Conservation (phyloP, 352 stramenopile genomes). For the Phytophthora ohioensis region DNA sequence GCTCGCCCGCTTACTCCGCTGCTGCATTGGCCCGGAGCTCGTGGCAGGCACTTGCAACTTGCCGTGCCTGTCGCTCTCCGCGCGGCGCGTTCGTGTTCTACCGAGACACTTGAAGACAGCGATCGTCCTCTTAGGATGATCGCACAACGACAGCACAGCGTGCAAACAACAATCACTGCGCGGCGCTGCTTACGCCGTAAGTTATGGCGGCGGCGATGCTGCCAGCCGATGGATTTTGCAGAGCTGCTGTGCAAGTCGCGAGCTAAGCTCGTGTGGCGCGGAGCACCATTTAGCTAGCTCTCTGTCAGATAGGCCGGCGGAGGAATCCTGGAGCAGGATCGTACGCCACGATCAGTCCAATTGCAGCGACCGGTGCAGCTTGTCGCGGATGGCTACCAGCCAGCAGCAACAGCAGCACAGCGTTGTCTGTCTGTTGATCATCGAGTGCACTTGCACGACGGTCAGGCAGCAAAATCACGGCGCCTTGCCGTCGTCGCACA, state of each 20-base stretch:
- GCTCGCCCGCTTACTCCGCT: background rate
- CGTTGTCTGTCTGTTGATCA: slow-evolving; percentile 27
- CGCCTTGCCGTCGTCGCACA: slow-evolving; percentile 20
- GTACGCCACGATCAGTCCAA: slow-evolving; percentile 37
- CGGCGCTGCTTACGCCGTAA: slow-evolving; percentile 20
- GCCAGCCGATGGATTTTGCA: slow-evolving; percentile 38
- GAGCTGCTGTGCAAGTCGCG: slow-evolving; percentile 34
- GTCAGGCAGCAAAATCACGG: slow-evolving; percentile 25
- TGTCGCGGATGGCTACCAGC: slow-evolving; percentile 14
- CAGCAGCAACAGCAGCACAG: background rate
- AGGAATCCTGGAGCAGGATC: slow-evolving; percentile 30
- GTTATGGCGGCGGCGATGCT: slow-evolving; percentile 4
- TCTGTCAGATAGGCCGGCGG: slow-evolving; percentile 32
- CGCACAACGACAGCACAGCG: slow-evolving; percentile 16
- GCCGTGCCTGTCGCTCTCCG: slow-evolving; percentile 29
- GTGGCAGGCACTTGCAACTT: slow-evolving; percentile 16
- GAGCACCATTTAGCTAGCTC: slow-evolving; percentile 17
- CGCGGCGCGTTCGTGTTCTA: slow-evolving; percentile 25
- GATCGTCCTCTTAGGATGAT: slow-evolving; percentile 1
- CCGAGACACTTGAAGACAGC: slow-evolving; percentile 25
- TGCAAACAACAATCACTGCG: slow-evolving; percentile 24
- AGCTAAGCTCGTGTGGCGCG: slow-evolving; percentile 24
- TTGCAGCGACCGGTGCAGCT: slow-evolving; percentile 19
- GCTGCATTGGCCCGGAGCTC: background rate
- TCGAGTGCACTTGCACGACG: slow-evolving; percentile 5